Base-by-base conservation (phyloP, 139 green algal genomes). In the Auxenochlorella pyrenoidosa region DNA sequence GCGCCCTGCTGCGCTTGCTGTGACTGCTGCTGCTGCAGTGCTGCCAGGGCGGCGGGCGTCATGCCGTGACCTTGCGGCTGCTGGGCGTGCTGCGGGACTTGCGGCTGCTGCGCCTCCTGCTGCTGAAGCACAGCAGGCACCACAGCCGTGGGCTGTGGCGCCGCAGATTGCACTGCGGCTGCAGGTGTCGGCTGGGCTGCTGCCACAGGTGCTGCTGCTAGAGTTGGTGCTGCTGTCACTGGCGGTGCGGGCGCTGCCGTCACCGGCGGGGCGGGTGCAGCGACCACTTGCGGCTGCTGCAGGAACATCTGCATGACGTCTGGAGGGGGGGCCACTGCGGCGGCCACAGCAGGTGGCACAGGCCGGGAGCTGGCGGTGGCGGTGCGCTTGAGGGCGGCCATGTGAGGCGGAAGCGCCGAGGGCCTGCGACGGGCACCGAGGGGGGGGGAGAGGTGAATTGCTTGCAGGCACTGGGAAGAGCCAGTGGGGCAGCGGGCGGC, bases 261-360 rank as follows among this genome's bases (percentile, higher is more conserved):
- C n/a, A n/a, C n/a, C n/a, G n/a, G n/a, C n/a, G n/a, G n/a, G n/a
- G 22, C 38, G 19, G 43, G 24, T 0, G 44, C 44, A 32, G 40
- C n/a, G 26, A 47, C 34, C n/a, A 75, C 44, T 24, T 54, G 26
- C n/a, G 51, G 38, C 81, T 54, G 30, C 66, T 84, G 66, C 68
- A 79, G 65, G 82, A 79, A 79, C 82, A 78, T 78, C 43, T 79
- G 65, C 66, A 79, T 86, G 32, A 86, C 44, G 8, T 78, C 66
- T 32, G 80, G 22, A 1, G 80, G 80, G 0, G 80, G 80, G n/a
- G 80, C 80, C 34, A 36, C 66, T 43, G n/a, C 47, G 16, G 80
- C 80, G 5, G 80, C 80, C 28, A 40, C 63, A 0, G 63, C 41
- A 3, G 80, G 58, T 21, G 80, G 72, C 36, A 51, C 80, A 6